A percentile compares a stretch with the other conserved stretches of the same genome.
Evolutionary conservation across 352 stramenopile genomes (phyloP).

Genomic region (Globisporangium middletonii): DNA sequence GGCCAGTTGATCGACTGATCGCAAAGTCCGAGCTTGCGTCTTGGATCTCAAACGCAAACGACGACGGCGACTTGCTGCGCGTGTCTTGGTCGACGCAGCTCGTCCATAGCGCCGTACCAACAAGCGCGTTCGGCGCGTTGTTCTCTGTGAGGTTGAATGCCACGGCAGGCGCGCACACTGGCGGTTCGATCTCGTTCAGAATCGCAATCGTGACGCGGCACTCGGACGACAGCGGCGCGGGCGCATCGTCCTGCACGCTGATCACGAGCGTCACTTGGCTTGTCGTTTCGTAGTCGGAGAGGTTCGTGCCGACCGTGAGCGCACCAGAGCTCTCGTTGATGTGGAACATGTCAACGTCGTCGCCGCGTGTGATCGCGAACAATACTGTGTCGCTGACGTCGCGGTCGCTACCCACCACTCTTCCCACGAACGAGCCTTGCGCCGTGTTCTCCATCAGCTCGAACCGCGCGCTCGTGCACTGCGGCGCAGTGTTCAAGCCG

Average conservation of each 20-base stretch:
- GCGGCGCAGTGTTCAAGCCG: constrained; percentile 42
- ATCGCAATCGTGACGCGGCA: constrained; percentile 34
- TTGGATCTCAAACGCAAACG: constrained; percentile 37
- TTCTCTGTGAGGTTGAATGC: constrained; percentile 16
- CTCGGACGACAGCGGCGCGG: constrained; percentile 19
- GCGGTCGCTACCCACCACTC: constrained; percentile 28
- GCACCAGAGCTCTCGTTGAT: constrained; percentile 38
- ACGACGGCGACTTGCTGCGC: constrained; percentile 9
- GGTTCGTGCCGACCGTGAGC: constrained; percentile 30
- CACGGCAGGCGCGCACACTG: constrained; percentile 2
- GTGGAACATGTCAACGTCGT: constrained; percentile 35
- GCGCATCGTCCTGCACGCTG: constrained; percentile 39
- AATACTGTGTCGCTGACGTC: constrained; percentile 29
- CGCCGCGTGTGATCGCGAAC: constrained; percentile 29
- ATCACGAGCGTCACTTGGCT: constrained; percentile 29
- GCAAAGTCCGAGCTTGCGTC: constrained; percentile 11
- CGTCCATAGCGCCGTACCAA: constrained; percentile 31
- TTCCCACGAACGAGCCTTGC: constrained; percentile 18
- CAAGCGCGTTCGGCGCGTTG: constrained; percentile 18
- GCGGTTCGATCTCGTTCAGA: constrained; percentile 25
- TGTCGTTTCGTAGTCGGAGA: constrained; percentile 39
- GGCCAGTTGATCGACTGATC: constrained; percentile 18
- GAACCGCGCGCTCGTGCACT: constrained; percentile 18
- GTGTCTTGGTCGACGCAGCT: constrained; percentile 42
- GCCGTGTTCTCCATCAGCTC: constrained; percentile 44